Conservation (phyloP, 2,329 filamentous ascomycete species). For the Alternaria arborescens region DNA sequence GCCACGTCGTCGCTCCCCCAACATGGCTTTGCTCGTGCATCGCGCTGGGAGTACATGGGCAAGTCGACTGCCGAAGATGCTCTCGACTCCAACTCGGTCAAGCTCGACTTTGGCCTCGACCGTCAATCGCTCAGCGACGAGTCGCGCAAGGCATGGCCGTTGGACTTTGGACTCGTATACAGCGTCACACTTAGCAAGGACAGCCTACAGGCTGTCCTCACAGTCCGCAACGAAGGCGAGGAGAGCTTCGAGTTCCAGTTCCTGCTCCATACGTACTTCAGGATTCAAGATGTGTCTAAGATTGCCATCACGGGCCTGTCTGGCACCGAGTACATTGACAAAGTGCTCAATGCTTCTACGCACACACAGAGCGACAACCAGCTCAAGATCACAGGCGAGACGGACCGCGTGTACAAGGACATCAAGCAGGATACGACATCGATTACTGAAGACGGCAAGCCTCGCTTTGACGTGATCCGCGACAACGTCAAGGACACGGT, state of each 20-base stretch:
- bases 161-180: slow-evolving; percentile 90
- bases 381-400: slow-evolving; percentile 78
- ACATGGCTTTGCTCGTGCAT: slow-evolving; percentile 92
- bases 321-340: slow-evolving; percentile 81
- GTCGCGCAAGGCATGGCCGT: slow-evolving; percentile 78
- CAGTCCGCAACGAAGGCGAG: slow-evolving; percentile 87
- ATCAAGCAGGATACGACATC: slow-evolving; percentile 69
- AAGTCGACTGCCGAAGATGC: slow-evolving; percentile 76
- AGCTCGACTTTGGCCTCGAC: slow-evolving; percentile 94
- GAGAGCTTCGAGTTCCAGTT: slow-evolving; percentile 89
- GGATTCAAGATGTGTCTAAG: slow-evolving; percentile 80
- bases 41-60: slow-evolving; percentile 91
- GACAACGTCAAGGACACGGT: slow-evolving; percentile 89
- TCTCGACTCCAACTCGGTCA: slow-evolving; percentile 67
- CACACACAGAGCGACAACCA: slow-evolving; percentile 71
- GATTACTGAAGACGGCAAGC: slow-evolving; percentile 69
- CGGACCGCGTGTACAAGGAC: slow-evolving; percentile 84
- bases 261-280: slow-evolving; percentile 90
- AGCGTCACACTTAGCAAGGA: slow-evolving; percentile 83
- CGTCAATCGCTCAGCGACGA: slow-evolving; percentile 74
- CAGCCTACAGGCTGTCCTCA: slow-evolving; percentile 79
- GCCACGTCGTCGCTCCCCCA: slow-evolving; percentile 84
- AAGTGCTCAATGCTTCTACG: slow-evolving; percentile 71
- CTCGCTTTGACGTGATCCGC: slow-evolving; percentile 76
- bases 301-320: slow-evolving; percentile 79